Evolutionary conservation across 2,329 filamentous ascomycete genomes (phyloP).

Genomic region (Tolypocladium ophioglossoides): DNA sequence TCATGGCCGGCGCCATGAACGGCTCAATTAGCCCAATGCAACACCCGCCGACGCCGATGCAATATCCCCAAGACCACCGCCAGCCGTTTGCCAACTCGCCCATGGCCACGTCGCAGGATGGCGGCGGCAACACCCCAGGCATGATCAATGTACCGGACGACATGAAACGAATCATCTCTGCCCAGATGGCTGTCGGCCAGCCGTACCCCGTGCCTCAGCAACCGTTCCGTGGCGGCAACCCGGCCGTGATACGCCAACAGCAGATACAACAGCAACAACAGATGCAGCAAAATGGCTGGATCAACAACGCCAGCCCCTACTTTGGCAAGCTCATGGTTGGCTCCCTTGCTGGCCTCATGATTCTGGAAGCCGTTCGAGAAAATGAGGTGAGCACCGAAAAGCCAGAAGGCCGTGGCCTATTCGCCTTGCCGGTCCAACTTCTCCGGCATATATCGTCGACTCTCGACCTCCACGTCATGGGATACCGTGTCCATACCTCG

Average conservation of each 20-base stretch:
- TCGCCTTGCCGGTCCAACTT: constrained; percentile 51
- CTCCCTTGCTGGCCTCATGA: constrained; percentile 83
- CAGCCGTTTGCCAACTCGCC: constrained; percentile 35
- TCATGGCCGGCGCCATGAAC: constrained; percentile 65
- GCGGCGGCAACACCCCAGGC: constrained; percentile 35
- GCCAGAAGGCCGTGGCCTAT: constrained; percentile 55
- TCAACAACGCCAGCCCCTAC: constrained; percentile 41
- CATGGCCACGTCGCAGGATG: constrained; percentile 28
- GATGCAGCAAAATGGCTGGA: constrained; percentile 43
- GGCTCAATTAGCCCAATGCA: constrained; percentile 44
- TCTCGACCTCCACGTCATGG: constrained; percentile 41
- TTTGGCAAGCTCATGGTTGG: constrained; percentile 82
- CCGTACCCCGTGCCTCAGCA: constrained; percentile 41
- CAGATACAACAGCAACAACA: constrained; percentile 43
- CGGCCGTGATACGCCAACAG: constrained; percentile 41
- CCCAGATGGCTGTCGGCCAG: constrained; percentile 42
- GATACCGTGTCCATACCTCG: constrained; percentile 42
- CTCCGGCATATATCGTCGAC: constrained; percentile 36
- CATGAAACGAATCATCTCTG: constrained; percentile 51
- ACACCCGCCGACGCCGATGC: constrained; percentile 42
- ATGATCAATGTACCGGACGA: constrained; percentile 58
- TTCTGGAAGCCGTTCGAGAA: constrained; percentile 68
- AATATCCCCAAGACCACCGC: constrained; percentile 32
- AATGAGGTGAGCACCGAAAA: constrained; percentile 54
- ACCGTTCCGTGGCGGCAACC: constrained; percentile 32